Evolutionary conservation across 2,329 filamentous ascomycete species (phyloP).

Genomic region (Penicillium sp.): DNA sequence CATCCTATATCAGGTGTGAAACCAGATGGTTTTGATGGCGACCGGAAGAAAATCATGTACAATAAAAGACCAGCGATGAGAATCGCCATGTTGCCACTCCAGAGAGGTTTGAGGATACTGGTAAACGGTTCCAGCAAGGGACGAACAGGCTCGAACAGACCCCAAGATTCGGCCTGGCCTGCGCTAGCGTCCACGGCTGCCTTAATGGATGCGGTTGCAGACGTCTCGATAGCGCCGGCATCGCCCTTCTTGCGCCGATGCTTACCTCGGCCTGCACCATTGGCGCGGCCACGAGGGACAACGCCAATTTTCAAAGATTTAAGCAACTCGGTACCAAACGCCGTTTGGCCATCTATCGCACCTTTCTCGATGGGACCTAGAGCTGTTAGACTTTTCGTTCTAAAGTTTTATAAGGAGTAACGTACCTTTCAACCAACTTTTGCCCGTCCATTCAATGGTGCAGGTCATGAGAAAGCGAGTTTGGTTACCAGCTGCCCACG

Average conservation of each 20-base stretch:
- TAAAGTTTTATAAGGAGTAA: not conserved
- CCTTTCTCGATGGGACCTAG: constrained; percentile 92
- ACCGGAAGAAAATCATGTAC: constrained; percentile 66
- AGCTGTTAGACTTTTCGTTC: constrained; percentile 25
- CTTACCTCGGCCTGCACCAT: constrained; percentile 50
- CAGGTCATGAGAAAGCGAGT: constrained; percentile 85
- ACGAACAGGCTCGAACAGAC: constrained; percentile 71
- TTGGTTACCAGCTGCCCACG: constrained; percentile 80
- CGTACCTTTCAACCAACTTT: constrained; percentile 93
- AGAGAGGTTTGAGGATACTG: constrained; percentile 63
- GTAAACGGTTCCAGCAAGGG: constrained; percentile 62
- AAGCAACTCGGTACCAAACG: constrained; percentile 76
- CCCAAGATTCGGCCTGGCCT: constrained; percentile 58
- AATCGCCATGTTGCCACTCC: constrained; percentile 72
- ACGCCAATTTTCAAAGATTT: constrained; percentile 68
- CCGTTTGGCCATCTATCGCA: constrained; percentile 78
- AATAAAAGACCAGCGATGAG: constrained; percentile 67
- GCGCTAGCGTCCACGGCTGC: constrained; percentile 37
- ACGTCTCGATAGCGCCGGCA: constrained; percentile 29
- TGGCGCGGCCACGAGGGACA: constrained; percentile 55
- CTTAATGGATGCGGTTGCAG: constrained; percentile 42
- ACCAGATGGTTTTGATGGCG: constrained; percentile 30
- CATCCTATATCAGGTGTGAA: constrained; percentile 37
- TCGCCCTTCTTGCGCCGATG: constrained; percentile 57
- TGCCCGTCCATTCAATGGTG: constrained; percentile 90